Base-by-base conservation (phyloP, 148 eudicot genomes). In the Rhododendron simsii region DNA sequence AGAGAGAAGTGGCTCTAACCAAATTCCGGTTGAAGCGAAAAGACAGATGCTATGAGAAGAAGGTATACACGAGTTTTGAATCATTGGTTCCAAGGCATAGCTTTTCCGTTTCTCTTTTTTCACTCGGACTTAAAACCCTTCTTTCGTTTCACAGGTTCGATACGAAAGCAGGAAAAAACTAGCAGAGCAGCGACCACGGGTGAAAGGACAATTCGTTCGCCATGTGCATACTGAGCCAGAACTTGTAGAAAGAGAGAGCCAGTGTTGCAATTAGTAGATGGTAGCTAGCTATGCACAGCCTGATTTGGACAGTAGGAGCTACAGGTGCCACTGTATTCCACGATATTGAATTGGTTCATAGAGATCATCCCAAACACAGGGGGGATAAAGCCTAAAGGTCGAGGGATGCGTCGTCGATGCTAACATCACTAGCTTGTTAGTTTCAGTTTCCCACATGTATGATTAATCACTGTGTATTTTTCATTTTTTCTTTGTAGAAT, bases 131-230 rank as follows among this genome's bases (percentile, higher is more conserved):
- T 55, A 21, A 18, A 55, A 23, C 61, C 16, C 15, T 14, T 21
- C 4, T 14, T 55, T 55, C 59, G 74, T 41, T 71, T 63, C 14
- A 39, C 96, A 97, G 99, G 98, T 95, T 53, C 90, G 99, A 7
- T 97, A 97, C 79, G 96, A 97, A 84, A 97, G 96, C 90, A 84
- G 98, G 87, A 95, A 95, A 80, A 97, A 94, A 79, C 95, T 95
- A 79, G 98, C 99, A 67, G 98, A 94, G 90, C 94, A 95, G 84
- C 95, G 99, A 2, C 96, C 99, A 20, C 90, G 99, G 51, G 92
- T 97, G 15, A 97, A 94, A 90, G 99, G 99, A 77, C 99, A 97
- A 88, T 97, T 97, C 86, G 96, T 95, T 81, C 98, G 98, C 65
- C 98, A 92, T 83, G 89, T 87, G 82, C 93, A 89, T 35, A 91